Evolutionary conservation across 2,329 filamentous ascomycete genomes (phyloP).

Genomic region (Fusarium sp.): DNA sequence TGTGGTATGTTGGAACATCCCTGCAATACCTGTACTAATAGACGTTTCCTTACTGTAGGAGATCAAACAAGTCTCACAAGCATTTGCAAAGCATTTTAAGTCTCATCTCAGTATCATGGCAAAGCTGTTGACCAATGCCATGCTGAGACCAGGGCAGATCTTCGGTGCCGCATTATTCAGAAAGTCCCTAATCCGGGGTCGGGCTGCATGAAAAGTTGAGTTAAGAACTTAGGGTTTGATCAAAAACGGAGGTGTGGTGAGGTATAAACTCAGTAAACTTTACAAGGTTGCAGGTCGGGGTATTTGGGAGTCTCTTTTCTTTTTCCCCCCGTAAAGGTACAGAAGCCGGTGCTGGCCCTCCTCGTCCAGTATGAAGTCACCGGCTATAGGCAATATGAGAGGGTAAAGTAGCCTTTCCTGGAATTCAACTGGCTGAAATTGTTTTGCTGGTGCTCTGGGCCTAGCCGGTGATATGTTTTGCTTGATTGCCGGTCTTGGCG

Average conservation of each 20-base stretch:
- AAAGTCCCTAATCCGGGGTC: not conserved
- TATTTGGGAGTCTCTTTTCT: too few relatives aligned
- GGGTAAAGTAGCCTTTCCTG: not conserved
- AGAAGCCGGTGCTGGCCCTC: not conserved
- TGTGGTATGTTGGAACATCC: not conserved
- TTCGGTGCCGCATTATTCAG: not conserved
- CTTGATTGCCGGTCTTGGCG: not conserved
- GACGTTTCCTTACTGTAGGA: not conserved
- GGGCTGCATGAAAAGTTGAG: accelerated
- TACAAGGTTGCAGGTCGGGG: not conserved
- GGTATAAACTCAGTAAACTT: not conserved
- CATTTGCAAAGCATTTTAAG: not conserved
- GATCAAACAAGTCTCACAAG: too few relatives aligned
- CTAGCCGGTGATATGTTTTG: accelerated
- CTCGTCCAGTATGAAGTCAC: not conserved
- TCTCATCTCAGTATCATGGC: not conserved
- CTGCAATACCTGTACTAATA: not conserved
- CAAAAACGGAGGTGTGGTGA: too few relatives aligned
- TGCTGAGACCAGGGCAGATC: accelerated
- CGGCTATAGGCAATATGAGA: too few relatives aligned
- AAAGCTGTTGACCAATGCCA: too few relatives aligned
- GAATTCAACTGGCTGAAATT: too few relatives aligned
- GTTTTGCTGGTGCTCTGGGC: not conserved
- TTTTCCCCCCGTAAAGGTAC: too few relatives aligned
- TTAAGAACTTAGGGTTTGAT: not conserved